These are phyloP conservation scores for Colletotrichum cuscutae DNA, from an alignment of 2,329 filamentous ascomycete species.

Conservation along the genomic window DNA sequence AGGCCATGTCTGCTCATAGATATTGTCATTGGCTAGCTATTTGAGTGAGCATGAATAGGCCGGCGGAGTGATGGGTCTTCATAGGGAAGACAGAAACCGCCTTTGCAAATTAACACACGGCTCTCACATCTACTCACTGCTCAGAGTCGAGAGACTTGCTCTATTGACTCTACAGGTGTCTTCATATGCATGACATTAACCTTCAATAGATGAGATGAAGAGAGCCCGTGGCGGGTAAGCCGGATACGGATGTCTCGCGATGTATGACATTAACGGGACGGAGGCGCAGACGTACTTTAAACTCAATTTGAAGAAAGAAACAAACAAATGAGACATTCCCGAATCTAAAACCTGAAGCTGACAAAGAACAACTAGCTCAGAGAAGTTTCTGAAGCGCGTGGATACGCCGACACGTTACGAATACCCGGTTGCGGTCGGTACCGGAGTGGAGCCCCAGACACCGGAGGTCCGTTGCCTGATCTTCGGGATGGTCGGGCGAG, in stretches of 20 bases:
- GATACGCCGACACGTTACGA: background rate
- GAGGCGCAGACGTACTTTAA: background rate
- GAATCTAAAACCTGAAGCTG: background rate
- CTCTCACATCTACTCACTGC: too few species aligned
- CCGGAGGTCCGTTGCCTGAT: constrained; percentile 10
- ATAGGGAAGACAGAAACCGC: too few species aligned
- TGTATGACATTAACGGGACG: background rate
- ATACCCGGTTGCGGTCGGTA: background rate
- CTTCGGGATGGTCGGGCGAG: background rate
- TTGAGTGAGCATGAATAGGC: background rate
- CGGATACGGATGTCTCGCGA: background rate
- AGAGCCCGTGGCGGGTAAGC: background rate
- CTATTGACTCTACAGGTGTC: background rate
- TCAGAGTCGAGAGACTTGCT: background rate
- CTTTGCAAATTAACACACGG: too few species aligned
- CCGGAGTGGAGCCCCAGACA: background rate
- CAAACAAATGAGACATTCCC: background rate
- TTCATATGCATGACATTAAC: background rate
- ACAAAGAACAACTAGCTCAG: background rate
- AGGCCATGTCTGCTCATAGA: too few species aligned
- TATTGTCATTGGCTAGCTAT: background rate
- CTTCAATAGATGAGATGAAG: constrained; percentile 4
- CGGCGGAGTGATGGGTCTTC: too few species aligned
- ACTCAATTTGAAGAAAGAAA: background rate
- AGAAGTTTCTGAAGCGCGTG: background rate